Base-by-base conservation (phyloP, 1,139 yeast species). In the Sugiyamaella novakii region DNA sequence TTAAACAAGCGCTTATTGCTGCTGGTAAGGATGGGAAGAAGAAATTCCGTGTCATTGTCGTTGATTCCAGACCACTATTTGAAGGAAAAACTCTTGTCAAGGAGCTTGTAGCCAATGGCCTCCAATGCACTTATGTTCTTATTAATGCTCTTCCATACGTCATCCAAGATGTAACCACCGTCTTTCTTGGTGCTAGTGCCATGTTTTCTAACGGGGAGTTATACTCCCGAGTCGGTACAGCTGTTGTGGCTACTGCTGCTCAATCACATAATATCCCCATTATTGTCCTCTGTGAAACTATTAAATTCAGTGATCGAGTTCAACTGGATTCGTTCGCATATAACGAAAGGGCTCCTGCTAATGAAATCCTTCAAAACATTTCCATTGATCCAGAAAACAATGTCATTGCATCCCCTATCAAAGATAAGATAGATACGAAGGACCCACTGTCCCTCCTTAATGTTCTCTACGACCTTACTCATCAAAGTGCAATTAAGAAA, bases 161-260 rank as follows among this genome's bases (percentile, higher is more conserved):
- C 8, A 76, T 91, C 56, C 80, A 83, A 56, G 88, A 86, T 57
- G 94, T 92, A 22, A 94, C 92, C 59, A 85, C 87, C 57, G 96
- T 92, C 4, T 85, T 94, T 66, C 73, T 94, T 36, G 98, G 98
- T 8, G 98, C 98, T 0, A 98, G 92, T 65, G 95, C 98, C 30
- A 91, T 94, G 87, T 76, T 92, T 52, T 88, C 97, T 11, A 94
- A 94, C 64, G 98, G 98, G 1, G 81, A 91, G 65, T 76, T 94
- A 52, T 89, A 87, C 65, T 86, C 97, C 1, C 78, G 99, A 55
- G 97, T 89, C 14, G 99, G 99, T 14, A 85, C 97, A 12, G 97
- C 97, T 1, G 75, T 91, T 69, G 80, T 94, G 43, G 95, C 98
- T 7, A 87, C 91, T 87, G 81, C 87, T 72, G 89, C 96, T 34